Evolutionary conservation across 2,329 filamentous ascomycete species (phyloP).

Genomic region (Fusarium citri): DNA sequence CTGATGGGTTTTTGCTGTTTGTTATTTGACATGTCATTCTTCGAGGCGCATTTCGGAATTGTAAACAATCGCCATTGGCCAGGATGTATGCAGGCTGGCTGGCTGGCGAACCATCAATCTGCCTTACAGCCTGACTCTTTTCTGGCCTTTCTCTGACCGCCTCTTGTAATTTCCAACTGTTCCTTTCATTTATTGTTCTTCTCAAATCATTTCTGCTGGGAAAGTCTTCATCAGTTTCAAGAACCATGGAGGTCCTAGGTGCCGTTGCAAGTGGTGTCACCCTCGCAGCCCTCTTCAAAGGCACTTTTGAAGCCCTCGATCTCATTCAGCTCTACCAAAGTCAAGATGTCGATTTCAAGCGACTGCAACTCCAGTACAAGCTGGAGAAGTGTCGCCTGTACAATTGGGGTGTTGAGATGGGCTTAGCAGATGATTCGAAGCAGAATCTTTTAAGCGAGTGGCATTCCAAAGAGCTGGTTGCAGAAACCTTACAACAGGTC

Average conservation of each 20-base stretch:
- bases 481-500: not conserved
- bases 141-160: not conserved
- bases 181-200: rapidly evolving
- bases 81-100: not conserved
- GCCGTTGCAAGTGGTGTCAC: not conserved
- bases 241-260: not conserved
- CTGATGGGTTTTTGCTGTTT: no score
- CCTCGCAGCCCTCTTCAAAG: not conserved
- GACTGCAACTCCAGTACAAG: rapidly evolving
- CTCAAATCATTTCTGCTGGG: no score
- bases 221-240: no score
- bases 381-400: not conserved
- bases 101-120: not conserved
- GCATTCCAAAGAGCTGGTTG: not conserved
- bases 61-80: not conserved
- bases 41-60: no score
- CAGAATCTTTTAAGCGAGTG: not conserved
- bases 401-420: not conserved
- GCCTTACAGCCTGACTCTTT: not conserved
- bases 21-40: not conserved
- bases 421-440: not conserved
- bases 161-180: no score
- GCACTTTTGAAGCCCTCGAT: rapidly evolving
- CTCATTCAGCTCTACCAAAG: not conserved
- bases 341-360: not conserved